These are phyloP conservation scores for Cylindrotheca closterium DNA, from an alignment of 108 stramenopile genomes.

Conservation along the genomic window DNA sequence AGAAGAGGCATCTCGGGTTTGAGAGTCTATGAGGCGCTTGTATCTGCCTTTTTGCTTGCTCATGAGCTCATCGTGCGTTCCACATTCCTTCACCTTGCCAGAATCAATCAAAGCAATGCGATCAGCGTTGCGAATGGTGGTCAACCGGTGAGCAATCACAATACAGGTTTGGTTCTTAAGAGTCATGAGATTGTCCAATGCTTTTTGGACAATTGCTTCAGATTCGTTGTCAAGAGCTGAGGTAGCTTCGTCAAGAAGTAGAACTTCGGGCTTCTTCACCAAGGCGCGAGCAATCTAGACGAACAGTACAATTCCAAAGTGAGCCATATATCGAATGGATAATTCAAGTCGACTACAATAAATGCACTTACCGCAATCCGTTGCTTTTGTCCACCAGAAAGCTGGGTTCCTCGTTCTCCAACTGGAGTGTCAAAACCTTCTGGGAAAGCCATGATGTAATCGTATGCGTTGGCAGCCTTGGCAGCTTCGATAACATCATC, in stretches of 20 bases:
- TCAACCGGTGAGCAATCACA: slow-evolving; percentile 84
- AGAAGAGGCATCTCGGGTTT: slow-evolving; percentile 14
- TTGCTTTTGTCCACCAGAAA: slow-evolving; percentile 75
- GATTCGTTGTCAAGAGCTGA: slow-evolving; percentile 81
- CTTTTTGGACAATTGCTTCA: slow-evolving; percentile 83
- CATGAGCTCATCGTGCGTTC: slow-evolving; percentile 90
- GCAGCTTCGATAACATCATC: slow-evolving; percentile 80
- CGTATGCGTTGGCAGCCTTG: slow-evolving; percentile 82
- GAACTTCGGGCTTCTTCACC: slow-evolving; percentile 74
- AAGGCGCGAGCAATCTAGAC: slow-evolving; percentile 91
- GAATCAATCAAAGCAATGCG: slow-evolving; percentile 70
- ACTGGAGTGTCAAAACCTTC: slow-evolving; percentile 52
- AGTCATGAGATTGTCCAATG: slow-evolving; percentile 78
- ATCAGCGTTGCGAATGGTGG: slow-evolving; percentile 82
- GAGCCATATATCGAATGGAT: slow-evolving; percentile 21
- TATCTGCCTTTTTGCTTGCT: slow-evolving; percentile 53
- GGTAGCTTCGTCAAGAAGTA: slow-evolving; percentile 89
- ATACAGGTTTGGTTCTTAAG: slow-evolving; percentile 61
- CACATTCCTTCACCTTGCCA: slow-evolving; percentile 69
- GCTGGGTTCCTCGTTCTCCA: slow-evolving; percentile 54
- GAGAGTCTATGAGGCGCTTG: slow-evolving; percentile 57
- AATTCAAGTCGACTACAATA: slow-evolving; percentile 50
- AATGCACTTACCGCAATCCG: slow-evolving; percentile 50
- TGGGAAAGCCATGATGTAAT: slow-evolving; percentile 73
- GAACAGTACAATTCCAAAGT: background rate